Percentiles rank a stretch among this genome's conserved stretches.
These are phyloP conservation scores for Fomitiporia mediterranea DNA, from an alignment of 1,284 basidiomycete genomes.

Conservation along the genomic window DNA sequence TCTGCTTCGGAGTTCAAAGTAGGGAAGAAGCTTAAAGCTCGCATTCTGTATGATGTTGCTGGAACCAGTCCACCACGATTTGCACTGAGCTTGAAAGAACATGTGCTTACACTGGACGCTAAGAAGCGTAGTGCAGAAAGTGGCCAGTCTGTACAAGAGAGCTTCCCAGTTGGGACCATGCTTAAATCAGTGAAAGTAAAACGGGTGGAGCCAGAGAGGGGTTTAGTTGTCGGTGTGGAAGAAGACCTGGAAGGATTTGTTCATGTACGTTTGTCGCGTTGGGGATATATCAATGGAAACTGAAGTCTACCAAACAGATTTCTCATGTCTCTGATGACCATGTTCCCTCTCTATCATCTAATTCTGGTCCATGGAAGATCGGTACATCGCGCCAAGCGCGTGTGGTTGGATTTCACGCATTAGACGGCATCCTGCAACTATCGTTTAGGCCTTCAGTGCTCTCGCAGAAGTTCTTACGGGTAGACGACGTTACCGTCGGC, in stretches of 20 bases:
- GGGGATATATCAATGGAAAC: neutral
- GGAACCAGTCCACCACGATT: conserved; percentile 70
- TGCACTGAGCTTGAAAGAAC: conserved; percentile 72
- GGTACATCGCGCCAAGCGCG: conserved; percentile 82
- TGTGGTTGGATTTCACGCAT: conserved; percentile 81
- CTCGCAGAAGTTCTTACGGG: conserved; percentile 84
- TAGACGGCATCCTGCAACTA: conserved; percentile 88
- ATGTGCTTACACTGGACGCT: conserved; percentile 57
- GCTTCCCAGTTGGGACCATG: conserved; percentile 70
- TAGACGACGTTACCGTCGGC: conserved; percentile 81
- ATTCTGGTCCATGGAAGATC: conserved; percentile 75
- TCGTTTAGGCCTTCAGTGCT: conserved; percentile 82
- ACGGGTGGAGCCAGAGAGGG: conserved; percentile 77
- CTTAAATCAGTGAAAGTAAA: conserved; percentile 71
- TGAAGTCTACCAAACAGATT: conserved; percentile 51
- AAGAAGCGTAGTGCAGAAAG: conserved; percentile 33
- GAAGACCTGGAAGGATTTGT: conserved; percentile 74
- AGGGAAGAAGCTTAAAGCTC: conserved; percentile 85
- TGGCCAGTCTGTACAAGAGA: conserved; percentile 43
- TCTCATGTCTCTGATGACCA: conserved; percentile 93
- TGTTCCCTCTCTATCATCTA: conserved; percentile 64
- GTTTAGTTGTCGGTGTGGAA: conserved; percentile 66
- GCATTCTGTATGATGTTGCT: conserved; percentile 84
- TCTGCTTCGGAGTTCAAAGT: conserved; percentile 60
- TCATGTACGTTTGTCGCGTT: conserved; percentile 55